Evolutionary conservation across 2,329 filamentous ascomycete genomes (phyloP), one percentile per base, ranked within the genome.

Genomic region (Aspergillus tubingensis): DNA sequence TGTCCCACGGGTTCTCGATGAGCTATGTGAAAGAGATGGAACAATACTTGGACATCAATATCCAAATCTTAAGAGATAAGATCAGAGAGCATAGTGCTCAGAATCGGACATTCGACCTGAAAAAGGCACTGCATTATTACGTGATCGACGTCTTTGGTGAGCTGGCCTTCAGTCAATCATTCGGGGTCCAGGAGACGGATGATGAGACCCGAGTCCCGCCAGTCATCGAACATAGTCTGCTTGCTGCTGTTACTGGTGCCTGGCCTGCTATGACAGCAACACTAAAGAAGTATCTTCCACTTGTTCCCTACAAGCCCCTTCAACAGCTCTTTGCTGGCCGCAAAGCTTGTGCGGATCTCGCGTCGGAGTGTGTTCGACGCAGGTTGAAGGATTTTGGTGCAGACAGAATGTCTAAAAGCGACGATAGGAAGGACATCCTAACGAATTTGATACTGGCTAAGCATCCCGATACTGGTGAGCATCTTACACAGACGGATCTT

Each of bases 1-100:
- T 36, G 32, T 71, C 72, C 2, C 70, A 74, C 52, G 68, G 67
- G 51, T 76, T 76, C 57, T 74, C 74, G 17, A 67, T 68, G 5
- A 64, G 62, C 2, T 71, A 68, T 13, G 68, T 77, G 25, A 76
- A 76, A 56, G 67, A 70, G 8, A 77, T 77, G 75, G 75, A 77
- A 51, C 59, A 65, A 25, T 67, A 72, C 38, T 49, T 77, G 1
- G 74, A 77, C 25, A 11, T 41, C 5, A 73, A 76, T 59, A 70
- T 76, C 23, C 56, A 51, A 8, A 67, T 72, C 10, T 59, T 77
- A 5, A 66, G 61, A 7, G 51, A 65, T 1, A 72, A 67, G 52
- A 66, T 74, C 17, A 27, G 52, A 1, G 11, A 21, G 0, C 59
- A 63, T 49, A 57, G 61, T 17, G 25, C 43, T 4, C 48, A 43